Conservation (phyloP, 2,329 filamentous ascomycete species). For the Pezicula neosporulosa region DNA sequence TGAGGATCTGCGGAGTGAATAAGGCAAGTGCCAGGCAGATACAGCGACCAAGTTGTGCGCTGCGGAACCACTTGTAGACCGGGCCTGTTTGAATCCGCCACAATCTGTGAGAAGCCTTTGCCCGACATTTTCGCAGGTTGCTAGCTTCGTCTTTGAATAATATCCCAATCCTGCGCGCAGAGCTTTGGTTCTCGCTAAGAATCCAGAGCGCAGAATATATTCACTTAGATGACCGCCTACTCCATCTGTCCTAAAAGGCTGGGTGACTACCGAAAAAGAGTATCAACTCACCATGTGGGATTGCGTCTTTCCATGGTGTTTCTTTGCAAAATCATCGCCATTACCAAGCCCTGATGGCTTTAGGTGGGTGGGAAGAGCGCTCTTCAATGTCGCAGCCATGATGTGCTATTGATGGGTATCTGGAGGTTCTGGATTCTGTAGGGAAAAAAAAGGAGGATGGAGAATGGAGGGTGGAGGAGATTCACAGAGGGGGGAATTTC, state of each 20-base stretch:
- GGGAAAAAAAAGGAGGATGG: not conserved
- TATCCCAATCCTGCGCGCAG: not conserved
- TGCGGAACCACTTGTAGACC: not conserved
- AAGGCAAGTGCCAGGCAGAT: constrained; percentile 13
- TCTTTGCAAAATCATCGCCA: constrained; percentile 48
- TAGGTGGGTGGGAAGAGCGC: constrained; percentile 80
- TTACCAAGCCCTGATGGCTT: constrained; percentile 51
- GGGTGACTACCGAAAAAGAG: not conserved
- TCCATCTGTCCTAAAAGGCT: not conserved
- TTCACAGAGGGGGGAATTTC: not conserved
- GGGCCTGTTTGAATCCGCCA: not conserved
- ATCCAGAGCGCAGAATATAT: not conserved
- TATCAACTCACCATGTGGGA: constrained; percentile 72
- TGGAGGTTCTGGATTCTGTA: not conserved
- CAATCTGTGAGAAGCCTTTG: constrained; percentile 2
- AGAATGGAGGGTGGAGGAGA: not conserved
- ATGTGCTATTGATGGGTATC: constrained; percentile 1
- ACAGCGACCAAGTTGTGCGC: constrained; percentile 6
- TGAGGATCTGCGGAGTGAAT: constrained; percentile 3
- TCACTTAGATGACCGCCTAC: not conserved
- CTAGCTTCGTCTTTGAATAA: too few relatives aligned
- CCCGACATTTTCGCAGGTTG: not conserved
- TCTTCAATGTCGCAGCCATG: constrained; percentile 71
- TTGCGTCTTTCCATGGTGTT: constrained; percentile 81
- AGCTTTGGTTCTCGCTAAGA: not conserved